A percentile compares a stretch with the other conserved stretches of the same genome.
phyloP scores from a whole-genome alignment of 345 rosid genomes.

The Salix suchowensis region DNA sequence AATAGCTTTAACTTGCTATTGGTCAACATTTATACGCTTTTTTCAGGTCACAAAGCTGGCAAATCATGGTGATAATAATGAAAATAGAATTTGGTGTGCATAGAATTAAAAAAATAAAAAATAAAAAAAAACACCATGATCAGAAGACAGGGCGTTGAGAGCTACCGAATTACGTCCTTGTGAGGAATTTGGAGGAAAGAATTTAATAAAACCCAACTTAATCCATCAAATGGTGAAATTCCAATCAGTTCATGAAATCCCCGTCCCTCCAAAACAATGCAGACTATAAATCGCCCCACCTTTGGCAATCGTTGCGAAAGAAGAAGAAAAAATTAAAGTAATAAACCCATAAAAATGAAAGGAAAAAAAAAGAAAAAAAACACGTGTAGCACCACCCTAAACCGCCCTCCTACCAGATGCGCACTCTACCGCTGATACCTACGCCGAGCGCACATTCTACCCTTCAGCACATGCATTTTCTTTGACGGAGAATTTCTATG shows the following conservation, averaged over 20 bases:
- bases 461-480: not conserved
- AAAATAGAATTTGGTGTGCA: not conserved
- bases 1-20: no score
- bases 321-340: not conserved
- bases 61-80: no score
- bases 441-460: conserved; percentile 20
- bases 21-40: no score
- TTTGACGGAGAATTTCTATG: conserved; percentile 20
- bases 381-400: conserved; percentile 2
- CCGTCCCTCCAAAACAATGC: conserved; percentile 24
- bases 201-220: conserved; percentile 26
- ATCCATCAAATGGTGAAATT: conserved; percentile 31
- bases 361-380: not conserved
- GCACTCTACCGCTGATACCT: conserved; percentile 28
- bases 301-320: conserved; percentile 25
- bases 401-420: conserved; percentile 14
- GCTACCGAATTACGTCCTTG: fast-evolving
- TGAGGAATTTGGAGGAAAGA: conserved; percentile 17
- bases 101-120: no score
- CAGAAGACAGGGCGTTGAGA: not conserved
- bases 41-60: no score
- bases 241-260: conserved; percentile 35
- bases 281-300: conserved; percentile 11
- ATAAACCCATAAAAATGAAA: conserved; percentile 1
- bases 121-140: no score